These are phyloP conservation scores for Cryptomeria japonica DNA, from an alignment of 75 land plant species.

Conservation along the genomic window DNA sequence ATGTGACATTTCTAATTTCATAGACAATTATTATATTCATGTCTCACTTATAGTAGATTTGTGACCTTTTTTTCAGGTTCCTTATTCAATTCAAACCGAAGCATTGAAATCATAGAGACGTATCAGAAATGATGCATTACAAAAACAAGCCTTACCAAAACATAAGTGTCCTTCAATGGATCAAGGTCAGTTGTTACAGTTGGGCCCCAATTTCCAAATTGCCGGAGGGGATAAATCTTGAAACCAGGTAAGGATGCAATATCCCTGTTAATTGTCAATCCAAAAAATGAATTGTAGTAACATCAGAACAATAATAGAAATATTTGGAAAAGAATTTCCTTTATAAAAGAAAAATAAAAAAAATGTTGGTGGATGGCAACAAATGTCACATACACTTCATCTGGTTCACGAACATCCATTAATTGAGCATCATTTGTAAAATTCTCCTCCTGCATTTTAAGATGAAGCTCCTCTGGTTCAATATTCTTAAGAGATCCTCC, in stretches of 20 bases:
- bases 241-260: slow-evolving; percentile 86
- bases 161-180: slow-evolving; percentile 84
- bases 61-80: neutral
- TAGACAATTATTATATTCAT: neutral
- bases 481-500: slow-evolving; percentile 65
- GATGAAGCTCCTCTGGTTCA: slow-evolving; percentile 66
- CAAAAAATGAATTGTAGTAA: neutral
- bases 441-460: slow-evolving; percentile 69
- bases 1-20: neutral
- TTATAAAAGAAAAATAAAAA: neutral
- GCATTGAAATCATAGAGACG: neutral
- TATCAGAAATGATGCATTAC: neutral
- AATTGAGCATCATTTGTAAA: slow-evolving; percentile 79
- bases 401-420: slow-evolving; percentile 93
- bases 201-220: slow-evolving; percentile 94
- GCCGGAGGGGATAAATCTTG: slow-evolving; percentile 81
- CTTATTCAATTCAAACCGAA: neutral
- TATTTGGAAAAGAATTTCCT: neutral
- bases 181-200: slow-evolving; percentile 76
- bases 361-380: neutral
- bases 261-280: slow-evolving; percentile 36
- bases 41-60: neutral
- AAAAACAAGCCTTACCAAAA: slow-evolving; percentile 52
- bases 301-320: neutral
- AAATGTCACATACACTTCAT: slow-evolving; percentile 76